Percentiles rank a stretch among this genome's conserved stretches.
These are phyloP conservation scores for Silene vulgaris DNA, from an alignment of 179 eudicot species.

Conservation along the genomic window DNA sequence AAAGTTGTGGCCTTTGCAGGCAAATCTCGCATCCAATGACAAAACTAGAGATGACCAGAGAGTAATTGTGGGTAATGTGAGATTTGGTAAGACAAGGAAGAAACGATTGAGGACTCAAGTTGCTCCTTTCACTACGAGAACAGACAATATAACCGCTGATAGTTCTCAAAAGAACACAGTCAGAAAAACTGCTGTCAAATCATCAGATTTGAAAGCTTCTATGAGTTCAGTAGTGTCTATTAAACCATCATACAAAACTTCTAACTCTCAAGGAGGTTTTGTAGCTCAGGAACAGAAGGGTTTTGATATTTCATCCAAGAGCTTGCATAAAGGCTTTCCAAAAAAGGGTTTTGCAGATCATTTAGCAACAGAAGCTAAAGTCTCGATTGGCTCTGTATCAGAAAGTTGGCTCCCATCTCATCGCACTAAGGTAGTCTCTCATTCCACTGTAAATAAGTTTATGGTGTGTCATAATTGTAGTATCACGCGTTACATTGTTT, in stretches of 20 bases:
- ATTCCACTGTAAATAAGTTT: neutral
- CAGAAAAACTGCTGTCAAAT: constrained; percentile 2
- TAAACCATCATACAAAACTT: constrained; percentile 16
- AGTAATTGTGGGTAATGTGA: neutral
- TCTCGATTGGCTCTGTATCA: constrained; percentile 8
- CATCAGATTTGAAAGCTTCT: constrained; percentile 9
- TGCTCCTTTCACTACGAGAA: constrained; percentile 7
- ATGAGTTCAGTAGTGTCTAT: neutral
- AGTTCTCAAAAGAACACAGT: neutral
- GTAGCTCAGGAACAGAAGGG: constrained; percentile 1
- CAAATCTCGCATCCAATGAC: constrained; percentile 12
- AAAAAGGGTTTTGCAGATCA: constrained; percentile 1
- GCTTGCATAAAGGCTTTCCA: neutral
- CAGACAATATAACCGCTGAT: neutral
- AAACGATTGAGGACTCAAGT: constrained; percentile 14
- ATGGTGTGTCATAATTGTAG: too few relatives aligned
- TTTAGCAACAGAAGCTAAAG: constrained; percentile 7
- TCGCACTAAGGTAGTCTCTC: constrained; percentile 24
- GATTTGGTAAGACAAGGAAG: constrained; percentile 1
- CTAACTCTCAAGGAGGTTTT: constrained; percentile 12
- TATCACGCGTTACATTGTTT: too few relatives aligned
- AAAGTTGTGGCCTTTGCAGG: constrained; percentile 19
- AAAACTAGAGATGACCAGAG: constrained; percentile 7
- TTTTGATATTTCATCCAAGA: constrained; percentile 2
- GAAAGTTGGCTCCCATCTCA: constrained; percentile 17